phyloP scores from a whole-genome alignment of 768 basidiomycete species.

The Rhizopogon roseolus region DNA sequence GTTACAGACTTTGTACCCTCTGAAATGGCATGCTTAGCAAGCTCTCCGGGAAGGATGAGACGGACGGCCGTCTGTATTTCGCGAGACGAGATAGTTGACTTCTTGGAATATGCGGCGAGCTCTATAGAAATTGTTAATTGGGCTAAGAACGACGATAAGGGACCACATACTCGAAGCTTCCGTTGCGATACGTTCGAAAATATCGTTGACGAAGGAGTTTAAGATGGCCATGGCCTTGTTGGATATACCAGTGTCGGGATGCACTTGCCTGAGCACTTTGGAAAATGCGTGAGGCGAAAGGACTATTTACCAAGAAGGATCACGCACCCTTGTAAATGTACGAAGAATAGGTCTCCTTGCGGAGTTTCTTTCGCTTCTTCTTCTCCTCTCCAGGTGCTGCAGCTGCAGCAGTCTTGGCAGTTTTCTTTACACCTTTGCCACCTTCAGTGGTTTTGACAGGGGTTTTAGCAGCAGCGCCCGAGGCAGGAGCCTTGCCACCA shows the following conservation, averaged over 20 bases:
- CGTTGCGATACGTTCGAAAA: slow-evolving; percentile 88
- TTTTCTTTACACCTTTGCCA: slow-evolving; percentile 79
- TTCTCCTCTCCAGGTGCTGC: slow-evolving; percentile 64
- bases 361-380: slow-evolving; percentile 82
- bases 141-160: slow-evolving; percentile 1
- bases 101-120: slow-evolving; percentile 96
- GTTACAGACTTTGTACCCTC: slow-evolving; percentile 94
- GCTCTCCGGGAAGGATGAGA: slow-evolving; percentile 93
- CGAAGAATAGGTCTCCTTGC: slow-evolving; percentile 91
- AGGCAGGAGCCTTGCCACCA: slow-evolving; percentile 68
- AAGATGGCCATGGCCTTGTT: slow-evolving; percentile 98
- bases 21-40: slow-evolving; percentile 70
- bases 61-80: slow-evolving; percentile 98
- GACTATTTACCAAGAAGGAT: neutral
- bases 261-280: slow-evolving; percentile 90
- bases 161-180: slow-evolving; percentile 76
- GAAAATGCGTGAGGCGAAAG: slow-evolving; percentile 2
- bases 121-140: slow-evolving; percentile 39
- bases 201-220: slow-evolving; percentile 95
- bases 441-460: slow-evolving; percentile 52
- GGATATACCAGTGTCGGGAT: slow-evolving; percentile 98
- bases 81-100: slow-evolving; percentile 97
- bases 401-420: slow-evolving; percentile 47
- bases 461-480: slow-evolving; percentile 53
- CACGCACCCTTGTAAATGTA: slow-evolving; percentile 87